Base-by-base conservation (phyloP, 2,329 filamentous ascomycete genomes). In the Hortaea sp. region DNA sequence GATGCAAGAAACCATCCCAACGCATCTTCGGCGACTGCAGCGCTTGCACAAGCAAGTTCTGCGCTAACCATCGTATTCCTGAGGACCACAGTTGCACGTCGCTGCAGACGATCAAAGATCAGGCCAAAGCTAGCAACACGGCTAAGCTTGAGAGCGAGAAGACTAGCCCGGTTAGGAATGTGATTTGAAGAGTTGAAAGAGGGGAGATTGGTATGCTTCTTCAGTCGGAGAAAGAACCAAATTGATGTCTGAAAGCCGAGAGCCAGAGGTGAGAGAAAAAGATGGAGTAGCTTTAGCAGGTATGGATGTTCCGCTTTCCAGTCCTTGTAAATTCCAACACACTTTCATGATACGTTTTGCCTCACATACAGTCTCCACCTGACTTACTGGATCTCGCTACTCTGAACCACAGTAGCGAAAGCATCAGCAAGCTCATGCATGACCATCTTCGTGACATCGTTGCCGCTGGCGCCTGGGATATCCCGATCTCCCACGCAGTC, bases 401-500 rank as follows among this genome's bases (percentile, higher is more conserved):
- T 72, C 52, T 72, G 65, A 1, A 83, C 66, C 5, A 84, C 67
- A 0, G 78, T 83, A 0, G 70, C 81, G 62, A 84, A 82, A 1
- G 69, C 74, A 70, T 85, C 81, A 0, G 57, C 77, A 58, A 85
- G 64, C 63, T 84, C 81, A 5, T 69, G 68, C 53, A 85, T 62
- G 2, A 69, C 69, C 49, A 75, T 71, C 60, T 68, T 68, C 6
- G 68, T 73, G 20, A 83, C 57, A 46, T 80, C 72, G 7, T 72
- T 70, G 0, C 75, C 79, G 5, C 68, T 66, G 0, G 73, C 75
- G 1, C 80, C 80, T 1, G 81, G 81, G 39, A 85, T 82, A 58
- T 84, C 72, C 6, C 82, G 64, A 60, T 84, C 81, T 0, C 82
- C 81, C 34, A 85, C 74, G 0, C 71, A 79, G 58, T 84, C 82